phyloP scores from a whole-genome alignment of 1,139 yeast genomes.

The Suhomyces maxii region DNA sequence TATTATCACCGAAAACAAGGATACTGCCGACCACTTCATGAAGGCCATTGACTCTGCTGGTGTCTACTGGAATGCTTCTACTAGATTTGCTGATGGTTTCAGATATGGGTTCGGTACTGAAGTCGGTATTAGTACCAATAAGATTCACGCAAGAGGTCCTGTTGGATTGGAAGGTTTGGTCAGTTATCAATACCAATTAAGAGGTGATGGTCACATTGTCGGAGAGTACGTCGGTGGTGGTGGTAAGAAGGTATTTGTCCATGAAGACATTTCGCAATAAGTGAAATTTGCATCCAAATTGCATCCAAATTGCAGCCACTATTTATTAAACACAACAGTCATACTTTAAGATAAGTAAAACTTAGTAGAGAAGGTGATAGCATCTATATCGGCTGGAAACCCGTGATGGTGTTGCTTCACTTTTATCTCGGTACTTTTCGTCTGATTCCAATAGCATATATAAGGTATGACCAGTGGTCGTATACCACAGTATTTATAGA shows the following conservation, averaged over 20 bases:
- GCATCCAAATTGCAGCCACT: too few relatives aligned
- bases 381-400: too few relatives aligned
- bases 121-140: constrained; percentile 95
- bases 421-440: too few relatives aligned
- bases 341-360: too few relatives aligned
- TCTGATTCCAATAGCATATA: too few relatives aligned
- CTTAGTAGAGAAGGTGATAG: too few relatives aligned
- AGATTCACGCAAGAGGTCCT: constrained; percentile 97
- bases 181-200: constrained; percentile 89
- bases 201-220: constrained; percentile 90
- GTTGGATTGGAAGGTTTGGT: constrained; percentile 97
- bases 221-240: constrained; percentile 93
- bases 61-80: constrained; percentile 97
- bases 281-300: too few relatives aligned
- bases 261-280: constrained; percentile 47
- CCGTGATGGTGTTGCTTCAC: too few relatives aligned
- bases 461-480: too few relatives aligned
- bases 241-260: constrained; percentile 77
- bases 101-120: constrained; percentile 98
- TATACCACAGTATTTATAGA: too few relatives aligned
- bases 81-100: constrained; percentile 97
- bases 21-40: constrained; percentile 70
- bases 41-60: constrained; percentile 93
- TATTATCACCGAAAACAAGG: constrained; percentile 74
- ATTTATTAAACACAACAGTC: too few relatives aligned